Evolutionary conservation across 495 filamentous ascomycete genomes (phyloP), one percentile per base, ranked within the genome.

Genomic region (Penicillium roqueforti): DNA sequence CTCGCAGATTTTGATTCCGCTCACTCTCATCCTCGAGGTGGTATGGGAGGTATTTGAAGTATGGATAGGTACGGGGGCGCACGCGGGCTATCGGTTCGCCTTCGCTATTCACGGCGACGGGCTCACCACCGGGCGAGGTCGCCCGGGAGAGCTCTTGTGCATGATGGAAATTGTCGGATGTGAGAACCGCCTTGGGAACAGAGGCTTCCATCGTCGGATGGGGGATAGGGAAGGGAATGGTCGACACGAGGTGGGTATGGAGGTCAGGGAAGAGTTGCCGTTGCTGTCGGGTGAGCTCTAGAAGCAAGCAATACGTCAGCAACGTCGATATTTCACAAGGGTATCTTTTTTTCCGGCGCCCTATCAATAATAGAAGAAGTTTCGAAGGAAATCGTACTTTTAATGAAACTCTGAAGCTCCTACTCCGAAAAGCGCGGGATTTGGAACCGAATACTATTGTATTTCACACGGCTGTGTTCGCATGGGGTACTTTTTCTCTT

Each of bases 11-110:
- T 19, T 75, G 76, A 62, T 89, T 83, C 50, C 90, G 78, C 66
- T 89, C 82, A 18, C 75, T 58, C 49, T 91, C 84, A 48, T 87
- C 83, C 68, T 99, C 95, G 28, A 89, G 82, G 36, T 81, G 65
- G 64, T 96, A 99, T 28, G 95, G 95, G 26, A 99, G 83, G 56
- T 91, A 85, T 55, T 84, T 75, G 67, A 88, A 88, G 73, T 97
- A 99, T 48, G 89, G 90, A 68, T 89, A 99, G 34, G 93, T 96
- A 48, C 92, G 85, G 31, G 90, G 89, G 50, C 91, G 85, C 68
- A 87, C 87, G 36, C 93, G 86, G 37, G 80, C 76, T 63, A 82
- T 79, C 26, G 78, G 77, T 44, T 78, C 71, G 45, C 68, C 75
- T 40, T 77, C 74, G 51, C 81, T 77, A 56, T 83, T 79, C 53